Base-by-base conservation (phyloP, 768 basidiomycete species). In the Flagelloscypha sp. region DNA sequence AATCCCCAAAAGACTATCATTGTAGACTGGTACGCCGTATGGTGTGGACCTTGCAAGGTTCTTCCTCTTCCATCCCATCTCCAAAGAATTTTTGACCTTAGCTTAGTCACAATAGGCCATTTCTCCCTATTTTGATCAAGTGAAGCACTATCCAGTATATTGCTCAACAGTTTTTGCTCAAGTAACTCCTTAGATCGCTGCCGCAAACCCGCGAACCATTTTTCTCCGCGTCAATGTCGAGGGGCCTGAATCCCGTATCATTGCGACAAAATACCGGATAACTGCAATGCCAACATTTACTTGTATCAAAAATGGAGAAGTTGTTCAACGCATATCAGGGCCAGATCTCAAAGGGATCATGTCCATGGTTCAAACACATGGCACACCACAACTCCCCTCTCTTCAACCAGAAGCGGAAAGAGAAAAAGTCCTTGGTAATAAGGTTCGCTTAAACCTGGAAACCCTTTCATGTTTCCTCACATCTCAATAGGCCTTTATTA, bases 31-130 rank as follows among this genome's bases (percentile, higher is more conserved):
- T 45, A 48, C 29, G 47, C 47, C 2, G 28, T 35, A 16, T 48
- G 47, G 47, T 48, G 47, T 23, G 30, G 33, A 5, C 47, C 47
- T 1, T 48, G 47, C 35, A 48, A 48, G 38, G 47, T 44, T n/a
- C n/a, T n/a, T n/a, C n/a, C n/a, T n/a, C n/a, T n/a, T n/a, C n/a
- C n/a, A n/a, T n/a, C n/a, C n/a, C n/a, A n/a, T n/a, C n/a, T n/a
- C n/a, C n/a, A n/a, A n/a, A n/a, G 32, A 4, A 7, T 28, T 15
- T 27, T 20, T 16, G 7, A 12, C 9, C 33, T 12, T 5, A 10
- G 11, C 31, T 11, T 8, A 25, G 12, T n/a, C n/a, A 8, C 11
- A 18, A 9, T 15, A 1, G 25, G 27, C 5, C 1, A 6, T 10
- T 16, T 13, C 7, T 31, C 1, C 2, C 23, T 27, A 3, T 28